phyloP scores from a whole-genome alignment of 495 filamentous ascomycete species.

The Tetracladium setigerum region DNA sequence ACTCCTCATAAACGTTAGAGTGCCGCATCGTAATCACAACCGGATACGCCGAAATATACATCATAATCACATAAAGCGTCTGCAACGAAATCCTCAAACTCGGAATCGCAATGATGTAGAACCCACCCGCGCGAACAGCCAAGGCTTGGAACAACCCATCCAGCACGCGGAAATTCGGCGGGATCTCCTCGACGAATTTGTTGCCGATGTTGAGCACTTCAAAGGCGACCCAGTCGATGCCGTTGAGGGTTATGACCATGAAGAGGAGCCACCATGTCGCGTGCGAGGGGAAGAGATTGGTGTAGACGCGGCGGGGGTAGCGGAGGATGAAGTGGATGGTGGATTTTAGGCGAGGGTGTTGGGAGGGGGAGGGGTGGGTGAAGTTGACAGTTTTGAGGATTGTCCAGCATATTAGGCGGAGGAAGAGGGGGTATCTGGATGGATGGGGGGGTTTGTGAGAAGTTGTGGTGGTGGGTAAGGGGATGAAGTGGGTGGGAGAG shows the following conservation, averaged over 20 bases:
- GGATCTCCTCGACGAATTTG: constrained; percentile 46
- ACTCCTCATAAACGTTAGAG: constrained; percentile 61
- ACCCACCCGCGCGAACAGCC: constrained; percentile 75
- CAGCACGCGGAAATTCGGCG: constrained; percentile 52
- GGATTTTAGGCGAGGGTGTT: constrained; percentile 44
- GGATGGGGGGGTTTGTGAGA: not conserved
- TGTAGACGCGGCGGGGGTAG: constrained; percentile 74
- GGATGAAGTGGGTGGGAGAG: not conserved
- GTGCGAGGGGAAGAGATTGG: constrained; percentile 68
- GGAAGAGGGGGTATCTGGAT: constrained; percentile 61
- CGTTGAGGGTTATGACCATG: constrained; percentile 67
- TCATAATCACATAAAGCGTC: constrained; percentile 85
- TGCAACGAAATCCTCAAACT: constrained; percentile 64
- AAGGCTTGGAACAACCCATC: constrained; percentile 81
- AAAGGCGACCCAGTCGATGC: constrained; percentile 75
- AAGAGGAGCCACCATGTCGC: constrained; percentile 77
- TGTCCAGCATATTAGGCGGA: constrained; percentile 69
- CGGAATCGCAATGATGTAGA: constrained; percentile 72
- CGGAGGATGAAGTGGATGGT: constrained; percentile 74
- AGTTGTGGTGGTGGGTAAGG: not conserved
- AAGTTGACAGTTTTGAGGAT: constrained; percentile 26
- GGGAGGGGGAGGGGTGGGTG: constrained; percentile 34
- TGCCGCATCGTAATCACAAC: constrained; percentile 66
- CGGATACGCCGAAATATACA: constrained; percentile 78
- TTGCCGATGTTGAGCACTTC: constrained; percentile 75